phyloP scores from a whole-genome alignment of 371 early-diverging fungal genomes.

The Choanephora cucurbitarum region DNA sequence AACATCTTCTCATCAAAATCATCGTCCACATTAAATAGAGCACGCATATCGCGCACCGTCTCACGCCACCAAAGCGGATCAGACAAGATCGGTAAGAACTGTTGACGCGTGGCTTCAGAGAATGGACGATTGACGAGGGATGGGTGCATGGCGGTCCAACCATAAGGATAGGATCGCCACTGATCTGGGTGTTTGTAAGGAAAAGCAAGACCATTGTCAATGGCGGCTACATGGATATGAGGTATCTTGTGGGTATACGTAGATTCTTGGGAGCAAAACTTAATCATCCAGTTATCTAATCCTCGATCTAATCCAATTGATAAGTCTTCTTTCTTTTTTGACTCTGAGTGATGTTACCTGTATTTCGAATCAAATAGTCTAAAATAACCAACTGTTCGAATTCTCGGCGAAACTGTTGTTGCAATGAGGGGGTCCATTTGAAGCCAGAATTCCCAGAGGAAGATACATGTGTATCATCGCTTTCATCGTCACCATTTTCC shows the following conservation, averaged over 20 bases:
- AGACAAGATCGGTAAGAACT: constrained; percentile 69
- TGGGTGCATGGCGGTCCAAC: constrained; percentile 78
- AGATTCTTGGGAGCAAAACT: constrained; percentile 46
- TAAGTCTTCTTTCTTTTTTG: background rate
- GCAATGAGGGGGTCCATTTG: constrained; percentile 66
- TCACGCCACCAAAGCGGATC: constrained; percentile 81
- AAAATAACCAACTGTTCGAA: constrained; percentile 85
- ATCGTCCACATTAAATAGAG: constrained; percentile 66
- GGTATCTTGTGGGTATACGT: constrained; percentile 17
- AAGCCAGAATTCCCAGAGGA: constrained; percentile 23
- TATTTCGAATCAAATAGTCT: constrained; percentile 91
- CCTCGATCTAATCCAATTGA: constrained; percentile 64
- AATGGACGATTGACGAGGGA: constrained; percentile 65
- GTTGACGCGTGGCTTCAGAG: constrained; percentile 63
- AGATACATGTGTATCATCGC: constrained; percentile 20
- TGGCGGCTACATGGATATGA: constrained; percentile 78
- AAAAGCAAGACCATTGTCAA: constrained; percentile 93
- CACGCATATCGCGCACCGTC: constrained; percentile 65
- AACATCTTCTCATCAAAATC: constrained; percentile 87
- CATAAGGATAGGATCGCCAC: constrained; percentile 89
- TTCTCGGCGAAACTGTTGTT: constrained; percentile 74
- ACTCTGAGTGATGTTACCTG: too few relatives aligned
- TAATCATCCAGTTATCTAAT: constrained; percentile 92
- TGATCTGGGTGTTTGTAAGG: constrained; percentile 93
- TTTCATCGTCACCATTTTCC: constrained; percentile 15